Conservation (phyloP, 371 early-diverging fungal species). For the Mucor velutinosus region DNA sequence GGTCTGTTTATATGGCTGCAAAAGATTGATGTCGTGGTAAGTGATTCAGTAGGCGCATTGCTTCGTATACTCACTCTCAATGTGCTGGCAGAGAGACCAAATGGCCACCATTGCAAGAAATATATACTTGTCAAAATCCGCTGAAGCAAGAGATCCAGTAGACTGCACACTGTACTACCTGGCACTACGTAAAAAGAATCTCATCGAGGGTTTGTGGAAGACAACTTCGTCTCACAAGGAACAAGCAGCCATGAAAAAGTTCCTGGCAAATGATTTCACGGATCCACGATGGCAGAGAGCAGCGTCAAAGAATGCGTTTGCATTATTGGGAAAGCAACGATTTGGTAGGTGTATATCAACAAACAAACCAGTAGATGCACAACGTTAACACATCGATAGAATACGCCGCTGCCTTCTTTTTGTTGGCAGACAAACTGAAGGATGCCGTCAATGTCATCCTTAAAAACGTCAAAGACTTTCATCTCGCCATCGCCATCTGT, state of each 20-base stretch:
- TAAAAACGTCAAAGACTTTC: conserved; percentile 86
- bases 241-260: conserved; percentile 82
- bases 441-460: conserved; percentile 94
- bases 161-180: conserved; percentile 86
- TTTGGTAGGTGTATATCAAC: conserved; percentile 60
- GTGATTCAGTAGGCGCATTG: not conserved
- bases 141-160: conserved; percentile 76
- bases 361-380: not conserved
- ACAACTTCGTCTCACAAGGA: conserved; percentile 83
- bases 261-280: conserved; percentile 89
- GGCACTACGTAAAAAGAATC: conserved; percentile 82
- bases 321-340: conserved; percentile 91
- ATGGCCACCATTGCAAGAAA: conserved; percentile 87
- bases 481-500: conserved; percentile 89
- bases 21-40: conserved; percentile 74
- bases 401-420: conserved; percentile 94
- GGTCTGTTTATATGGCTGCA: conserved; percentile 89
- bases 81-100: conserved; percentile 56
- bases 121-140: conserved; percentile 75
- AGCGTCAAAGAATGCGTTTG: conserved; percentile 97
- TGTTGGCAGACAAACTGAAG: conserved; percentile 81
- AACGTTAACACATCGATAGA: conserved; percentile 42
- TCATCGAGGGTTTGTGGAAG: conserved; percentile 90
- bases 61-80: not conserved
- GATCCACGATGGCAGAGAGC: conserved; percentile 88